Evolutionary conservation across 2,329 filamentous ascomycete genomes (phyloP), one percentile per base, ranked within the genome.

Genomic region (Metarhizium album): DNA sequence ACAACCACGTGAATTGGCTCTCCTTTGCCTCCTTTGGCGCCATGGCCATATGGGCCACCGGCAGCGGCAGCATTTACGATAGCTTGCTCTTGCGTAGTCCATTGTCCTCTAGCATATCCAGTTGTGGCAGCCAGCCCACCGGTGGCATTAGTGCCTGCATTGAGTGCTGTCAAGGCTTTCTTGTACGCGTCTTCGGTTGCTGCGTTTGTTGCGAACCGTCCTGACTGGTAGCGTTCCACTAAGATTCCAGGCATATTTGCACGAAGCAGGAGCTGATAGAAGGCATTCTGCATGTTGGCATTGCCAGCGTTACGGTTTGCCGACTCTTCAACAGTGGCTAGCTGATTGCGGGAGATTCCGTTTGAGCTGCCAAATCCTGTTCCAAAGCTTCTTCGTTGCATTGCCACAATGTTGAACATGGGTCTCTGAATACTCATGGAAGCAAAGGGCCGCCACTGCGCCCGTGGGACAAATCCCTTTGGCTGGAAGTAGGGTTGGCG

Each of bases 1-100:
- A 98, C 89, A 13, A 97, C 87, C 42, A 98, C 93, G 63, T 97
- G 90, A 27, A 98, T 79, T n/a, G 91, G 91, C 45, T 86, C 82
- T 37, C 84, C 83, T 69, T 90, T 94, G 27, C 76, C 79, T 33
- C 90, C 90, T 46, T 80, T 81, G 3, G 57, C 53, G 46, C 60
- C 55, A 47, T 51, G 54, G 40, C 54, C 58, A 31, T 58, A 51
- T 8, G 31, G 45, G 43, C 27, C 46, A 16, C 54, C 58, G 33
- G 54, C 51, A 4, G 61, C 54, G 4, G 60, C 62, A 29, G 64
- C 62, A 29, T 60, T 62, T 8, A 56, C 63, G 43, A 62, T 55
- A 40, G 55, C 59, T 37, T 64, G 61, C 29, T 67, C 64, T 22
- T 57, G 59, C 6, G 58, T 59, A 22, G 62, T 55, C 64, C 63